phyloP scores from a whole-genome alignment of 73 alveolate genomes.

The Stentor roeselii region DNA sequence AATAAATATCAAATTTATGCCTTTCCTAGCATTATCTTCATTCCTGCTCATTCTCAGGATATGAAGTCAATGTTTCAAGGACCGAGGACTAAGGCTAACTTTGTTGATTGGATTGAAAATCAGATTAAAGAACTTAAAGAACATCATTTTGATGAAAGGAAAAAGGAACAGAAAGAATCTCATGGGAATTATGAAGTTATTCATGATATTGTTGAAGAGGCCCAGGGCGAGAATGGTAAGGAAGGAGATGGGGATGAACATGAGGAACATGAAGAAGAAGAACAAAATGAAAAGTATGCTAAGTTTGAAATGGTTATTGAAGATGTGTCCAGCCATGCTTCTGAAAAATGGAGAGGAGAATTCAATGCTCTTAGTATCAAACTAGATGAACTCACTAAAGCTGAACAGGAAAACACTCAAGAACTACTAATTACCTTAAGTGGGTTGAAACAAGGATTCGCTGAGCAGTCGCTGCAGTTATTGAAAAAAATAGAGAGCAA shows the following conservation, averaged over 20 bases:
- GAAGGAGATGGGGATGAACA: neutral
- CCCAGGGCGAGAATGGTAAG: neutral
- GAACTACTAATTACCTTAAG: neutral
- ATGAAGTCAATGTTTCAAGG: neutral
- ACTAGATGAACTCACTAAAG: neutral
- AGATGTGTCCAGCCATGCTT: neutral
- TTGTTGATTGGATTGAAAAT: conserved; percentile 4
- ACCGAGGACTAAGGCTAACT: neutral
- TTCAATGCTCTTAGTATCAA: neutral
- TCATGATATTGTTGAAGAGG: neutral
- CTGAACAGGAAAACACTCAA: neutral
- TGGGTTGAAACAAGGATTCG: neutral
- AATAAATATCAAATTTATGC: neutral
- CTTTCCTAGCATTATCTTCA: neutral
- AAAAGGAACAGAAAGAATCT: neutral
- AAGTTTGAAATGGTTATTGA: conserved; percentile 16
- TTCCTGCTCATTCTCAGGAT: neutral
- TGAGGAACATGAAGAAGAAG: neutral
- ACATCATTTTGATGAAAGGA: neutral
- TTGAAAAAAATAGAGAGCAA: neutral
- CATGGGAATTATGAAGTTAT: neutral
- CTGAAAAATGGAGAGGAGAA: conserved; percentile 23
- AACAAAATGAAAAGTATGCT: neutral
- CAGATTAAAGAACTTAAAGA: neutral
- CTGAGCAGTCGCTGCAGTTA: neutral